A percentile compares a stretch with the other conserved stretches of the same genome.
phyloP scores from a whole-genome alignment of 2,329 filamentous ascomycete genomes.

The Rhynchosporium graminicola region DNA sequence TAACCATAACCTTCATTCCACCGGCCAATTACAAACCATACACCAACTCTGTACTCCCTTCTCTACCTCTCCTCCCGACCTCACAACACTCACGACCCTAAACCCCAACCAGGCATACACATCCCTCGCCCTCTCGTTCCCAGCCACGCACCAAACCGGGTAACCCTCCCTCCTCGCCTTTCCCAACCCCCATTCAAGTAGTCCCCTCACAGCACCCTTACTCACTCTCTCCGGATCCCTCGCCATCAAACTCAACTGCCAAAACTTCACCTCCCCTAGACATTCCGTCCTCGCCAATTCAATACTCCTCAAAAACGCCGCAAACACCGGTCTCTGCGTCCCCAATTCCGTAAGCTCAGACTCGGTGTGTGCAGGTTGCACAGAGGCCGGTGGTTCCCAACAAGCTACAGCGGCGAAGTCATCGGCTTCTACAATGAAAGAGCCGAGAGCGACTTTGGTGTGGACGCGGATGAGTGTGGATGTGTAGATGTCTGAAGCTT shows the following conservation, averaged over 20 bases:
- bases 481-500: conserved; percentile 3
- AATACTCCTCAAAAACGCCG: conserved; percentile 10
- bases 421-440: conserved; percentile 17
- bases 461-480: conserved; percentile 12
- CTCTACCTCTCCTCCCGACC: neutral
- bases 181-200: conserved; percentile 10
- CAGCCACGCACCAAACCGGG: conserved; percentile 15
- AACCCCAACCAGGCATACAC: conserved; percentile 17
- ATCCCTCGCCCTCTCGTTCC: conserved; percentile 15
- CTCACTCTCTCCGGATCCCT: conserved; percentile 16
- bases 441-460: conserved; percentile 15
- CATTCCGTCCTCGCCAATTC: conserved; percentile 11
- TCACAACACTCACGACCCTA: conserved; percentile 11
- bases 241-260: conserved; percentile 19
- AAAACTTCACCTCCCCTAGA: conserved; percentile 12
- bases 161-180: conserved; percentile 5
- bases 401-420: conserved; percentile 17
- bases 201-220: conserved; percentile 14
- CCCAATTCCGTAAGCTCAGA: conserved; percentile 13
- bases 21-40: conserved; percentile 16
- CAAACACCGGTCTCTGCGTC: conserved; percentile 11
- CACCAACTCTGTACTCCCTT: conserved; percentile 15
- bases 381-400: conserved; percentile 15
- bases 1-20: neutral
- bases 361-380: neutral